phyloP scores from a whole-genome alignment of 495 filamentous ascomycete species.

The Penicillium bialowiezense region DNA sequence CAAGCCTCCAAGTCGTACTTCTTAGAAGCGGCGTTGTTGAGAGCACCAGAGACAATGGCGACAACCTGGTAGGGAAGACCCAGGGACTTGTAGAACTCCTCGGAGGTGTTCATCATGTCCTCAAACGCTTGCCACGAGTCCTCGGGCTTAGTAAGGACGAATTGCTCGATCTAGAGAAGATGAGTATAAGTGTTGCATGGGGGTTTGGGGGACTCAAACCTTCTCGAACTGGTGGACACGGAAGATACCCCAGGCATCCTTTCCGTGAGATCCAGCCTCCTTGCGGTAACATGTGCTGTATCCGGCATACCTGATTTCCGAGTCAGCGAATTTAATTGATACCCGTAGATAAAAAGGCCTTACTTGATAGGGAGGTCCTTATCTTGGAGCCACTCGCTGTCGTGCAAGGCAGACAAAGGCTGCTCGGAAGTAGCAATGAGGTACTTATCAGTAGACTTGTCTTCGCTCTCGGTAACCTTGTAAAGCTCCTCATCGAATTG shows the following conservation, averaged over 20 bases:
- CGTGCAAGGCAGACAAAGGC: conserved; percentile 87
- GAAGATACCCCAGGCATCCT: conserved; percentile 98
- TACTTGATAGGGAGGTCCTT: conserved; percentile 84
- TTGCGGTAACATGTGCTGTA: conserved; percentile 94
- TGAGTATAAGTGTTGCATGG: neutral
- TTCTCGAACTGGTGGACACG: conserved; percentile 99
- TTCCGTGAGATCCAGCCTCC: conserved; percentile 88
- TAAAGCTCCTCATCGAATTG: conserved; percentile 98
- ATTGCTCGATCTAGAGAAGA: conserved; percentile 73
- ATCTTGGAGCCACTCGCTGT: conserved; percentile 85
- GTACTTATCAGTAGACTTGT: conserved; percentile 88
- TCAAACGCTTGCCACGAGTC: conserved; percentile 94
- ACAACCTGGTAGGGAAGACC: conserved; percentile 86
- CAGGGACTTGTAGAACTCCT: conserved; percentile 92
- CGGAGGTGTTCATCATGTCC: conserved; percentile 81
- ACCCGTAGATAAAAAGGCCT: conserved; percentile 9
- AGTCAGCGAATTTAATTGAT: conserved; percentile 6
- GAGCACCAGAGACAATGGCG: conserved; percentile 88
- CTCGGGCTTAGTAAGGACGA: conserved; percentile 89
- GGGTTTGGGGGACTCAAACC: conserved; percentile 31
- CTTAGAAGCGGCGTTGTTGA: conserved; percentile 91
- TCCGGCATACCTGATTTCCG: conserved; percentile 65
- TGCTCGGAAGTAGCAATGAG: conserved; percentile 97
- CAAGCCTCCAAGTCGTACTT: conserved; percentile 97
- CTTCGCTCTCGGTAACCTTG: conserved; percentile 80